Base-by-base conservation (phyloP, 768 basidiomycete species). In the Mycena floridula region DNA sequence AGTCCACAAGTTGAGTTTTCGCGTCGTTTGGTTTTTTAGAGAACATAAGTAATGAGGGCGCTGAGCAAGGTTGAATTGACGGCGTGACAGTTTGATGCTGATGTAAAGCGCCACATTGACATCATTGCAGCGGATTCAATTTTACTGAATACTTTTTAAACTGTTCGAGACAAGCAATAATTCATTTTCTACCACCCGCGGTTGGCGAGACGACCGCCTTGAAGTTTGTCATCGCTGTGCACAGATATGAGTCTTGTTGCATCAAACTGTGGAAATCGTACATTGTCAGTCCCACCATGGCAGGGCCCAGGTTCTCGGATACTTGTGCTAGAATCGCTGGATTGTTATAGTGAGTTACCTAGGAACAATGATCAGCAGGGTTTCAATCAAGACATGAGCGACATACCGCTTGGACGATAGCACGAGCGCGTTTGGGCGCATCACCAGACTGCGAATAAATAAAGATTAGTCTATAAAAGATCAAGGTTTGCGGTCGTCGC, bases 241-340 rank as follows among this genome's bases (percentile, higher is more conserved):
- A 35, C 13, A 18, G 13, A 15, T 35, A 3, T 13, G 32, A 13
- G 3, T 35, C 18, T 18, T 35, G 13, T 13, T 7, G 13, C 32
- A 38, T 44, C 42, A 43, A 15, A 30, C 3, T 45, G 43, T 25
- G 42, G 27, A 18, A 44, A n/a, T 66, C 85, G 60, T 56, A 89
- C 89, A 93, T 92, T 7, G 82, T 85, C 48, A 94, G 69, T 32
- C 93, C 93, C 41, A 92, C 89, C 93, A 97, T 97, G n/a, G 93
- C 82, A 38, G 79, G 70, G 16, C 93, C 93, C 24, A 97, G 62
- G 64, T 90, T 72, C 59, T 89, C 85, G 15, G 89, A 92, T 12
- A 89, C 82, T 67, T 97, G 92, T 18, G 93, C 92, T 36, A 98
- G 77, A 36, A 92, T 74, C 58, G 89, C 85, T 8, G 93, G 81